These are phyloP conservation scores for Chlamydomonas reinhardtii DNA, from an alignment of 163 green algal species.

Conservation along the genomic window DNA sequence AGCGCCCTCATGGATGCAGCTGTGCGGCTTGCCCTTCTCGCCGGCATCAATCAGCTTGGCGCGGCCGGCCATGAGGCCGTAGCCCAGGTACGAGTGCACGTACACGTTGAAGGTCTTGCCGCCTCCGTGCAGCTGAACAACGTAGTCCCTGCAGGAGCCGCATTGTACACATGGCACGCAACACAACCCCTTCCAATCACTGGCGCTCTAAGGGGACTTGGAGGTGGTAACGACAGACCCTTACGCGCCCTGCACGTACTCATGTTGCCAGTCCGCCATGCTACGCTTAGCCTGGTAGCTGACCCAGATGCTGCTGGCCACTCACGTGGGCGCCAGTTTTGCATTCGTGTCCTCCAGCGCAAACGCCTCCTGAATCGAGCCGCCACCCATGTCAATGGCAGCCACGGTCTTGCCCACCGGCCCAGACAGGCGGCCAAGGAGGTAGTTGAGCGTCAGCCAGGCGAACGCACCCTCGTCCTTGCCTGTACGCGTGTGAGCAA, in stretches of 20 bases:
- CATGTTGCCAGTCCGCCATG: too few relatives aligned
- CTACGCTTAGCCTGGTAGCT: too few relatives aligned
- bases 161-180: too few relatives aligned
- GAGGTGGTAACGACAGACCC: too few relatives aligned
- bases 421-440: constrained; percentile 86
- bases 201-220: too few relatives aligned
- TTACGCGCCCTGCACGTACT: too few relatives aligned
- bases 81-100: constrained; percentile 96
- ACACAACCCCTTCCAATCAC: too few relatives aligned
- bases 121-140: constrained; percentile 79
- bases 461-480: constrained; percentile 96
- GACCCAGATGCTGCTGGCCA: too few relatives aligned
- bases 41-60: constrained; percentile 83
- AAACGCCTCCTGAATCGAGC: constrained; percentile 93
- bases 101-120: constrained; percentile 93
- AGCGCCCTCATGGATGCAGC: constrained; percentile 72
- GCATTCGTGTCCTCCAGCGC: constrained; percentile 79
- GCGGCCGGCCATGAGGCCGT: constrained; percentile 94
- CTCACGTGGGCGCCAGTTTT: constrained; percentile 65
- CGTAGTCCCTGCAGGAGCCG: constrained; percentile 69
- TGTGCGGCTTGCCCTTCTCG: constrained; percentile 62
- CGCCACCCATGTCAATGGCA: constrained; percentile 96
- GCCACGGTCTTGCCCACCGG: constrained; percentile 80
- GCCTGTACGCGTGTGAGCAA: constrained; percentile 50
- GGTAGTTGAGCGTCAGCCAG: constrained; percentile 99